Percentiles rank a stretch among this genome's conserved stretches.
Evolutionary conservation across 2,329 filamentous ascomycete genomes (phyloP).

Genomic region (Leptosphaerulina australis): DNA sequence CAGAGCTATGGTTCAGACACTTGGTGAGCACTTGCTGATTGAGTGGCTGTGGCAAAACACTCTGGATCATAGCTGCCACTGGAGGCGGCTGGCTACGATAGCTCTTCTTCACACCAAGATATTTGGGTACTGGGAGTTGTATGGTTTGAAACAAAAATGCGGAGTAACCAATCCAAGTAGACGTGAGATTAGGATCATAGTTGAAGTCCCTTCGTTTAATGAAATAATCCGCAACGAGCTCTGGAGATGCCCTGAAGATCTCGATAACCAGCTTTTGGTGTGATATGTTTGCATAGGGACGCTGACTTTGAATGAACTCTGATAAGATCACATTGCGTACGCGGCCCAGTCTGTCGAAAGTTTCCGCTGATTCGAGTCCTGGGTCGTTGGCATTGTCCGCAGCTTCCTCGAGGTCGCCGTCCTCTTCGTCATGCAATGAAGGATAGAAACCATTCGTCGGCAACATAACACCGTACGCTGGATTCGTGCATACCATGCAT

Average conservation of each 20-base stretch:
- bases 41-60: slow-evolving; percentile 80
- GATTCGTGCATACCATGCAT: slow-evolving; percentile 73
- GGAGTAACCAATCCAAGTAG: slow-evolving; percentile 94
- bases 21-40: slow-evolving; percentile 78
- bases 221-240: slow-evolving; percentile 89
- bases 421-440: slow-evolving; percentile 66
- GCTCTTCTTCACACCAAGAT: slow-evolving; percentile 70
- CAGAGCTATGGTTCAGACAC: slow-evolving; percentile 77
- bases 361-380: slow-evolving; percentile 71
- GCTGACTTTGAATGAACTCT: slow-evolving; percentile 77
- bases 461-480: slow-evolving; percentile 74
- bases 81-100: slow-evolving; percentile 76
- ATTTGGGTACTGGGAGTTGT: slow-evolving; percentile 71
- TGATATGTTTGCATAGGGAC: slow-evolving; percentile 79
- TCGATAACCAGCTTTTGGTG: slow-evolving; percentile 82
- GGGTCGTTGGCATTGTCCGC: slow-evolving; percentile 62
- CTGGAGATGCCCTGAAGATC: slow-evolving; percentile 81
- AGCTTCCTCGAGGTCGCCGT: slow-evolving; percentile 44
- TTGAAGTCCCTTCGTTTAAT: slow-evolving; percentile 75
- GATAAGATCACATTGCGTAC: slow-evolving; percentile 81
- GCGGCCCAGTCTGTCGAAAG: slow-evolving; percentile 72
- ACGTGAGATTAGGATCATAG: slow-evolving; percentile 88
- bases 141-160: slow-evolving; percentile 85
- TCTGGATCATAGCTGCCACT: slow-evolving; percentile 79
- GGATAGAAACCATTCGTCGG: slow-evolving; percentile 86